Evolutionary conservation across 805 yeast species (phyloP), one percentile per base, ranked within the genome.

Genomic region (Pichia pseudocactophila): DNA sequence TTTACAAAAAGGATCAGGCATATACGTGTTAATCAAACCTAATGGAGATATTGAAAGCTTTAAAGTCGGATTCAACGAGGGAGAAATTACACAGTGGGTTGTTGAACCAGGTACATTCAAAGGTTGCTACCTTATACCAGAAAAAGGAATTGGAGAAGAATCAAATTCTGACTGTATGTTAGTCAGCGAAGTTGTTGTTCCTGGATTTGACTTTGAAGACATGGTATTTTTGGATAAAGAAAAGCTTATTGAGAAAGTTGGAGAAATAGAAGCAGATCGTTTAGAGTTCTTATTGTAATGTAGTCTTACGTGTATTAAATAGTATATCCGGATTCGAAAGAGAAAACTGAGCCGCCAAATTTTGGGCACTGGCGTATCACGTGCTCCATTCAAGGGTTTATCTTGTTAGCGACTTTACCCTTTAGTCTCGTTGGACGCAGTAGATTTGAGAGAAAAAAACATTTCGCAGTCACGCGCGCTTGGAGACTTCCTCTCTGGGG

Each of bases 51-150:
- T 76, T 16, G 70, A 71, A 43, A 61, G 73, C 1, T 76, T 75
- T 52, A 64, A 62, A 18, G 80, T 74, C 22, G 82, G 81, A 0
- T 73, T 73, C 47, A 65, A 73, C 47, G 57, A 64, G 30, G 78
- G 78, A 7, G 78, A 74, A 52, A 61, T 69, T 4, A 62, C 71
- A 34, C 82, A 76, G 54, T 76, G 80, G 80, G 78, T 76, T 6
- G 80, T 76, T n/a, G 78, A 77, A 10, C 77, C 79, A 1, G 79
- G 72, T 11, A 73, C 70, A 16, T 76, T 70, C 60, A 76, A 76
- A 52, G 79, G 80, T 4, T 70, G 77, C 38, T 76, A 71, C 50
- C 42, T 73, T 19, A 34, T 67, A 3, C 31, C 31, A n/a, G 52
- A 62, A 34, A 47, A 43, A 17, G 62, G 54, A 5, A 56, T 30